Conservation (phyloP, 2,329 filamentous ascomycete genomes). For the Trematosphaeria pertusa region DNA sequence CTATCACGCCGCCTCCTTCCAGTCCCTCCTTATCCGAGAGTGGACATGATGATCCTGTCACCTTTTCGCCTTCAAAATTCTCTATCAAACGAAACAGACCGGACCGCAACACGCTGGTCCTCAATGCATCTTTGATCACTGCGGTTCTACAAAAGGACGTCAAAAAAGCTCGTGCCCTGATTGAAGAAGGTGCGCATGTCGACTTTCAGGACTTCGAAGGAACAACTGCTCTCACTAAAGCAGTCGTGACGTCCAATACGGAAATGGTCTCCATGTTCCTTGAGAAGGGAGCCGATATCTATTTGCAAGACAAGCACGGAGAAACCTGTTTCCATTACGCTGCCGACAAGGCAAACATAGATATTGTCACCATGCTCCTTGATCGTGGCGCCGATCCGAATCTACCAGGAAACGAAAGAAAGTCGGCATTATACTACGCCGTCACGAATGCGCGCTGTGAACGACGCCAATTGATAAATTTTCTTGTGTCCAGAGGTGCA, state of each 20-base stretch:
- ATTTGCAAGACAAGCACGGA: background rate
- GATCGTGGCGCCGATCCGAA: background rate
- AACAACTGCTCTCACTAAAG: background rate
- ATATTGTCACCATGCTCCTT: background rate
- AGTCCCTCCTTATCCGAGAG: background rate
- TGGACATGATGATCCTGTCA: background rate
- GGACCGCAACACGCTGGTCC: background rate
- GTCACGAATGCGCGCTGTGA: background rate
- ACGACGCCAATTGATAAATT: background rate
- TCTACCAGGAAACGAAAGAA: background rate
- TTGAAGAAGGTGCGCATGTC: background rate
- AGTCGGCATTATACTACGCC: background rate
- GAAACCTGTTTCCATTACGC: background rate
- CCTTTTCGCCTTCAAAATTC: background rate
- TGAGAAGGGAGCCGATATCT: background rate
- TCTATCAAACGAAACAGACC: background rate
- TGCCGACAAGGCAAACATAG: background rate
- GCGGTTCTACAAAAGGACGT: background rate
- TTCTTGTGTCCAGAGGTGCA: background rate
- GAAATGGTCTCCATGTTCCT: background rate
- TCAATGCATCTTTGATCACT: background rate
- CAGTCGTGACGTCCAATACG: background rate
- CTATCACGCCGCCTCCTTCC: background rate
- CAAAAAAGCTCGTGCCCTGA: background rate
- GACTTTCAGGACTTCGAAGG: background rate